Evolutionary conservation across 179 eudicot genomes (phyloP).

Genomic region (Beta lomatogona): DNA sequence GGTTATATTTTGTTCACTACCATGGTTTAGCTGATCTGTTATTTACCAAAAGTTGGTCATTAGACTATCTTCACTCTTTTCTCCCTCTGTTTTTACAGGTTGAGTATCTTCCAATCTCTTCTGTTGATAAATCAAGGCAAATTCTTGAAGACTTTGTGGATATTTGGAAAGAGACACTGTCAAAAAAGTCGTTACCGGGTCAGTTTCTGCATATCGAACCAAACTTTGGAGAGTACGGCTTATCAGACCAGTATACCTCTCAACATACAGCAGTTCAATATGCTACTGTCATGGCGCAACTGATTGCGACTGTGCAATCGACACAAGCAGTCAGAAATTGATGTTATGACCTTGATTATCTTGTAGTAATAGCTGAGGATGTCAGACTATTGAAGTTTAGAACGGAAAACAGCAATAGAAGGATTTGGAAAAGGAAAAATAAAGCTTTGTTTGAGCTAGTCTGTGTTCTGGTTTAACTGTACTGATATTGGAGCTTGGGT

Average conservation of each 20-base stretch:
- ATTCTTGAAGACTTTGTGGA: conserved; percentile 74
- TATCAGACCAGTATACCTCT: conserved; percentile 60
- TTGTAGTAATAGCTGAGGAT: background rate
- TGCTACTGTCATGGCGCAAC: conserved; percentile 63
- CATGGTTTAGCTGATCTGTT: background rate
- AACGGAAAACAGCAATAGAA: background rate
- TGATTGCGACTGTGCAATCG: conserved; percentile 73
- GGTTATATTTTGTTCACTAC: background rate
- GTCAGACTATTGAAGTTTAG: background rate
- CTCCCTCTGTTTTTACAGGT: conserved; percentile 48
- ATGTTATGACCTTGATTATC: background rate
- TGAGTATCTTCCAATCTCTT: conserved; percentile 81
- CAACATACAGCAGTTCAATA: conserved; percentile 90
- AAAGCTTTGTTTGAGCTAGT: too few relatives aligned
- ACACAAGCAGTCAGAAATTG: conserved; percentile 58
- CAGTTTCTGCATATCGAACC: conserved; percentile 74
- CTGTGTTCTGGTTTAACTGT: too few relatives aligned
- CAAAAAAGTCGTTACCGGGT: conserved; percentile 78
- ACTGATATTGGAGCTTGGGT: too few relatives aligned
- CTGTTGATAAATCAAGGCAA: conserved; percentile 66
- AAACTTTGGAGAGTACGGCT: conserved; percentile 68
- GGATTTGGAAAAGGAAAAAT: background rate
- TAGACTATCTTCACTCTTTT: background rate
- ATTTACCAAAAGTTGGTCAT: background rate
- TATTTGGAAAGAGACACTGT: conserved; percentile 67